Base-by-base conservation (phyloP, 78 protist genomes). In the Cavenderia fasciculata region DNA sequence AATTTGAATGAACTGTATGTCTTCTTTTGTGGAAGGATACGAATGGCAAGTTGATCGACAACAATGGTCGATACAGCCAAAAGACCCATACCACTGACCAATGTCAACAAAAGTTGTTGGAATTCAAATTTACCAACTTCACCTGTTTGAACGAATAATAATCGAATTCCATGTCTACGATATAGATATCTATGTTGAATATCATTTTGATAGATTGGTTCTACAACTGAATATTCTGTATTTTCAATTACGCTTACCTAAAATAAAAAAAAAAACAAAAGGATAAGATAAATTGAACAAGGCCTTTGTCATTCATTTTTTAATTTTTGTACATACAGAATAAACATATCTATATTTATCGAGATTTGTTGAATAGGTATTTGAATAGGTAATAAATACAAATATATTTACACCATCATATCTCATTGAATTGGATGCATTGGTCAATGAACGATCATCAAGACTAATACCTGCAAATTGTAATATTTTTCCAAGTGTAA, bases 111-210 rank as follows among this genome's bases (percentile, higher is more conserved):
- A 21, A 51, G n/a, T 7, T 44, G 33, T 73, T 84, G 91, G 59
- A 84, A 84, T 46, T 84, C 74, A 33, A 84, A 84, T 65, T 65
- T 71, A 61, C 75, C 74, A 1, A 84, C 23, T 33, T 68, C 57
- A 25, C 94, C 94, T 38, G 74, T 66, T 70, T 88, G 94, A 69
- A 88, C 57, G 23, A 88, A 66, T 23, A 74, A 43, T 16, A 88
- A 56, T 56, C 68, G 12, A 29, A 88, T 74, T 29, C 94, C 94
- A 65, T 88, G 94, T n/a, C 94, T 36, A 33, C 76, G 47, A 18
- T 63, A 84, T 25, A 84, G 27, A 59, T 47, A 61, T 27, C 91
- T 25, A 47, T 73, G 27, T 21, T 21, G 38, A 7, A 73, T 63
- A 62, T 68, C 69, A 33, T 38, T 40, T 1, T 52, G 33, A 31